phyloP scores from a whole-genome alignment of 2,329 filamentous ascomycete species.

The Phialophora expanda region DNA sequence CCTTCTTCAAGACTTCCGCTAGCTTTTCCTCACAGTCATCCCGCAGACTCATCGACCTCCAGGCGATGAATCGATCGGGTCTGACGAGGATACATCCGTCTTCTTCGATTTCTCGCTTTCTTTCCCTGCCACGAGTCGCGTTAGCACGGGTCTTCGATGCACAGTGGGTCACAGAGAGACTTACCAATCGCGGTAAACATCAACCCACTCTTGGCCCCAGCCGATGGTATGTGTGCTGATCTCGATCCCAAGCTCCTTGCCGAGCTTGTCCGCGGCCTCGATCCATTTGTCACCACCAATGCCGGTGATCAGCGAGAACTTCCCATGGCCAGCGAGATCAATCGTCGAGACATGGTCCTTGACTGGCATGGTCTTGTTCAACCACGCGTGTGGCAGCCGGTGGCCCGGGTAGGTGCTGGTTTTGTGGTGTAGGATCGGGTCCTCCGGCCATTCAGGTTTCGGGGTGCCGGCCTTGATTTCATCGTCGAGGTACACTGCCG shows the following conservation, averaged over 20 bases:
- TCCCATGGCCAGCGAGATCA: slow-evolving; percentile 64
- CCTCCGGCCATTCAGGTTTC: slow-evolving; percentile 40
- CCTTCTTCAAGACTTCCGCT: slow-evolving; percentile 24
- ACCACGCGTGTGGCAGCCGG: slow-evolving; percentile 67
- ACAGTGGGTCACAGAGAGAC: neutral
- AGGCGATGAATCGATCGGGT: slow-evolving; percentile 65
- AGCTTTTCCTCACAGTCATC: slow-evolving; percentile 30
- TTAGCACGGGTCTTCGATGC: neutral
- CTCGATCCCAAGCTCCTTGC: slow-evolving; percentile 50
- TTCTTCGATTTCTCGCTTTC: slow-evolving; percentile 60
- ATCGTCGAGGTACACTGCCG: slow-evolving; percentile 54
- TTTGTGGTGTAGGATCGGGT: slow-evolving; percentile 53
- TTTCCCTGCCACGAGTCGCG: slow-evolving; percentile 39
- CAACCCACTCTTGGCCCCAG: slow-evolving; percentile 64
- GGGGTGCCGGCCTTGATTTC: slow-evolving; percentile 42
- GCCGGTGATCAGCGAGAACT: slow-evolving; percentile 59
- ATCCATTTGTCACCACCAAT: slow-evolving; percentile 64
- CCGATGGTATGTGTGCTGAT: slow-evolving; percentile 62
- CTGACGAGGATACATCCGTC: slow-evolving; percentile 63
- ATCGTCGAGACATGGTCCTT: slow-evolving; percentile 59
- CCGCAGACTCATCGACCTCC: slow-evolving; percentile 48
- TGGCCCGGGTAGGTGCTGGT: slow-evolving; percentile 64
- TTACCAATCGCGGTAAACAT: slow-evolving; percentile 66
- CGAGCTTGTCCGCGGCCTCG: slow-evolving; percentile 52
- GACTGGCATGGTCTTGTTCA: slow-evolving; percentile 56